Conservation (phyloP, 192 early-diverging fungal genomes). For the Coemansia sp. region DNA sequence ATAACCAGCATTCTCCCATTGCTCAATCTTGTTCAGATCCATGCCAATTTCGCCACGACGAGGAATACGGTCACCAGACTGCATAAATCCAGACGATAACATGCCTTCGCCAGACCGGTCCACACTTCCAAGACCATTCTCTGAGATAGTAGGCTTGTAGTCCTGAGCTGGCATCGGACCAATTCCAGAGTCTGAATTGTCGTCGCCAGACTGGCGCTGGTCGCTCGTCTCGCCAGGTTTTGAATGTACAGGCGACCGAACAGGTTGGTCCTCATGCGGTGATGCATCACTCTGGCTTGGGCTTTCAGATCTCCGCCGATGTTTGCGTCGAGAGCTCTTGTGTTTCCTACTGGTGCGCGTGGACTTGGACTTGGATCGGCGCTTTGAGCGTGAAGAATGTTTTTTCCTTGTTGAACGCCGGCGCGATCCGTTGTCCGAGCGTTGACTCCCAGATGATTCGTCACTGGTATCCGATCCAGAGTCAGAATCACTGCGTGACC, state of each 20-base stretch:
- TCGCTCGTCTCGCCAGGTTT: not conserved
- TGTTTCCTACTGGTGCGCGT: slow-evolving; percentile 9
- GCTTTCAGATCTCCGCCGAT: not conserved
- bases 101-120: slow-evolving; percentile 88
- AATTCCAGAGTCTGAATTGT: not conserved
- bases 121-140: slow-evolving; percentile 70
- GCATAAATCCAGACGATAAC: slow-evolving; percentile 86
- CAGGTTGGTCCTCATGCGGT: not conserved
- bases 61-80: slow-evolving; percentile 92
- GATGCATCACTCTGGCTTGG: not conserved
- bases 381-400: not conserved
- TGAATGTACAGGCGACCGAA: not conserved
- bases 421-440: not conserved
- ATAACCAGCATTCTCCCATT: slow-evolving; percentile 84
- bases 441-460: not conserved
- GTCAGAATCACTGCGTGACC: not conserved
- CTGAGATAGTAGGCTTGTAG: not conserved
- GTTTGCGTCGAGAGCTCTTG: not conserved
- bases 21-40: slow-evolving; percentile 77
- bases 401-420: not conserved
- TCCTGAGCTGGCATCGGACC: not conserved
- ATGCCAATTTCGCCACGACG: slow-evolving; percentile 97
- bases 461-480: not conserved
- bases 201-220: not conserved
- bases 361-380: slow-evolving; percentile 8